These are phyloP conservation scores for Alternaria consortialis DNA, from an alignment of 2,329 filamentous ascomycete genomes.

Conservation along the genomic window DNA sequence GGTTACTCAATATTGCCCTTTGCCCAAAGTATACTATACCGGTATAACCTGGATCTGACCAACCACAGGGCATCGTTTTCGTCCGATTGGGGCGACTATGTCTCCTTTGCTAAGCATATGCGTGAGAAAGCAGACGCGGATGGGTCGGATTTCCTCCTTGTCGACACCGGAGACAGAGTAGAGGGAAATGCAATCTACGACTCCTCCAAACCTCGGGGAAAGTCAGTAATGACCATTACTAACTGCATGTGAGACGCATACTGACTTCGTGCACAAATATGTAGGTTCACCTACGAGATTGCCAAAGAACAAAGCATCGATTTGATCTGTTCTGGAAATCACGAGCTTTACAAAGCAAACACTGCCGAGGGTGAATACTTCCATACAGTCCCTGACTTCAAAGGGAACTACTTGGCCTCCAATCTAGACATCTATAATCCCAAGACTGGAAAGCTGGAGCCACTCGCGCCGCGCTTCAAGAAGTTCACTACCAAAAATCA, in stretches of 20 bases:
- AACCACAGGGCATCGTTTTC: slow-evolving; percentile 79
- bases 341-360: slow-evolving; percentile 87
- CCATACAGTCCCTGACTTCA: slow-evolving; percentile 83
- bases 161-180: slow-evolving; percentile 92
- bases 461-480: slow-evolving; percentile 82
- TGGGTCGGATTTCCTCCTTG: slow-evolving; percentile 85
- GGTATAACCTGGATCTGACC: slow-evolving; percentile 13
- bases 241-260: neutral
- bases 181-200: slow-evolving; percentile 97
- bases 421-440: slow-evolving; percentile 89
- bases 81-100: slow-evolving; percentile 97
- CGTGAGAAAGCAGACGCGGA: slow-evolving; percentile 78
- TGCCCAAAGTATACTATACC: neutral
- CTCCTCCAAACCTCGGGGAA: slow-evolving; percentile 83
- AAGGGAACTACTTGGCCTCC: slow-evolving; percentile 82
- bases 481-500: slow-evolving; percentile 94
- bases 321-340: slow-evolving; percentile 87
- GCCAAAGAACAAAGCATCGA: slow-evolving; percentile 84
- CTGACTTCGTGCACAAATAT: neutral
- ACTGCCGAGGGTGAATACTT: slow-evolving; percentile 81
- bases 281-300: slow-evolving; percentile 81
- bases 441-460: slow-evolving; percentile 72
- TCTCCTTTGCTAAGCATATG: slow-evolving; percentile 89
- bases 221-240: slow-evolving; percentile 37
- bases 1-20: slow-evolving; percentile 31